Percentiles rank a stretch among this genome's conserved stretches.
Conservation (phyloP, 208 protist species). For the Leishmania aethiopica region DNA sequence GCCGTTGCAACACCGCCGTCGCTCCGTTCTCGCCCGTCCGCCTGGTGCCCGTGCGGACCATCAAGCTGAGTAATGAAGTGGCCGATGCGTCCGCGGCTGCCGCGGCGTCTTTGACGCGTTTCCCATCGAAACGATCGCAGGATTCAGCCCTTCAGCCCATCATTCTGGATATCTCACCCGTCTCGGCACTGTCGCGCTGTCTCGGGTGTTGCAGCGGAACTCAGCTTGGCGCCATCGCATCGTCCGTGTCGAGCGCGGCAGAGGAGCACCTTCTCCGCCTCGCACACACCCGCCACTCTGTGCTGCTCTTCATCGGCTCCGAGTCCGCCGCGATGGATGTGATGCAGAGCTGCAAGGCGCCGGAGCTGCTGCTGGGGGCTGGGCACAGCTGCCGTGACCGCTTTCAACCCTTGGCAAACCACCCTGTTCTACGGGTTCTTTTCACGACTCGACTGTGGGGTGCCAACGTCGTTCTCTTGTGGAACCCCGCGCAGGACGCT, state of each 20-base stretch:
- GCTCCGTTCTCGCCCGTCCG: conserved; percentile 17
- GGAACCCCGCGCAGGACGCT: background rate
- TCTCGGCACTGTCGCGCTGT: conserved; percentile 42
- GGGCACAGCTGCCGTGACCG: conserved; percentile 24
- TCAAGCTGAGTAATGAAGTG: conserved; percentile 53
- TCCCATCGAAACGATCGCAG: conserved; percentile 6
- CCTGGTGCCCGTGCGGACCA: conserved; percentile 54
- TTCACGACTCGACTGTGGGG: conserved; percentile 73
- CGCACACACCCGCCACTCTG: conserved; percentile 49
- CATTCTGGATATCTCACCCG: conserved; percentile 69
- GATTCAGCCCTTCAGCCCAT: conserved; percentile 53
- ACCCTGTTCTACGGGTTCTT: conserved; percentile 47
- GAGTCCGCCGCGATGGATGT: conserved; percentile 45
- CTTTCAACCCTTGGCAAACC: conserved; percentile 45
- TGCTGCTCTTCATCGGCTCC: conserved; percentile 75
- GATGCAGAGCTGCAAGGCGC: conserved; percentile 31
- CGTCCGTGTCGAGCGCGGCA: conserved; percentile 37
- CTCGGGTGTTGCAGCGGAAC: conserved; percentile 41
- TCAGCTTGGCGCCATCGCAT: conserved; percentile 19
- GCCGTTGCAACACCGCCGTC: conserved; percentile 5
- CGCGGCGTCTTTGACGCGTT: background rate
- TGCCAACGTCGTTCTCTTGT: conserved; percentile 40
- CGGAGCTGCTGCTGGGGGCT: conserved; percentile 49
- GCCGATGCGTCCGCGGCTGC: conserved; percentile 6
- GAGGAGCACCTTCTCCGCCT: conserved; percentile 73